These are phyloP conservation scores for Euphorbia corollata DNA, from an alignment of 441 rosid species.

Conservation along the genomic window DNA sequence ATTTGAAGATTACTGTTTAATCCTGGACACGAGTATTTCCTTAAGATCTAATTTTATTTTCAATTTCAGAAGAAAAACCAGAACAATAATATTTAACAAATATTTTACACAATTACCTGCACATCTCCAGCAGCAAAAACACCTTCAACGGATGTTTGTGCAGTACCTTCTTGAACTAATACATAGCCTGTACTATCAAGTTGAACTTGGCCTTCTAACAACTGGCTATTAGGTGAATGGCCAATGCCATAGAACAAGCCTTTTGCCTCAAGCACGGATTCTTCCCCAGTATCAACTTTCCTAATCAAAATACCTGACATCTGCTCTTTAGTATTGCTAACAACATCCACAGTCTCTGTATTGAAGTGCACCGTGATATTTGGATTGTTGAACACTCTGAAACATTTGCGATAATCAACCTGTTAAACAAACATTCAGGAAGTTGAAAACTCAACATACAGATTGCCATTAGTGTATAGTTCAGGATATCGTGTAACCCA, in stretches of 20 bases:
- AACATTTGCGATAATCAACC: slow-evolving; percentile 99
- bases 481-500: slow-evolving; percentile 27
- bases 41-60: not conserved
- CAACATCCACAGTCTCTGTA: slow-evolving; percentile 72
- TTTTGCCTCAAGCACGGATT: slow-evolving; percentile 79
- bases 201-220: slow-evolving; percentile 88
- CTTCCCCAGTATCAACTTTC: slow-evolving; percentile 73
- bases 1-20: not conserved
- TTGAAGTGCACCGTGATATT: slow-evolving; percentile 93
- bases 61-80: not conserved
- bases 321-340: slow-evolving; percentile 88
- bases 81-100: slow-evolving; percentile 13
- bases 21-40: not conserved
- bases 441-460: slow-evolving; percentile 91
- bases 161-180: slow-evolving; percentile 63
- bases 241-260: slow-evolving; percentile 98
- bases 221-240: slow-evolving; percentile 83
- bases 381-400: slow-evolving; percentile 97
- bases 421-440: slow-evolving; percentile 98
- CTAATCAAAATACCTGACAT: slow-evolving; percentile 83
- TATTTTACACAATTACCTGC: slow-evolving; percentile 48
- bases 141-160: slow-evolving; percentile 83
- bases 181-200: slow-evolving; percentile 79
- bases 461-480: slow-evolving; percentile 61
- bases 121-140: slow-evolving; percentile 98